Percentiles rank a stretch among this genome's conserved stretches.
Evolutionary conservation across 495 filamentous ascomycete species (phyloP).

Genomic region (Penicillium psychrofluorescens): DNA sequence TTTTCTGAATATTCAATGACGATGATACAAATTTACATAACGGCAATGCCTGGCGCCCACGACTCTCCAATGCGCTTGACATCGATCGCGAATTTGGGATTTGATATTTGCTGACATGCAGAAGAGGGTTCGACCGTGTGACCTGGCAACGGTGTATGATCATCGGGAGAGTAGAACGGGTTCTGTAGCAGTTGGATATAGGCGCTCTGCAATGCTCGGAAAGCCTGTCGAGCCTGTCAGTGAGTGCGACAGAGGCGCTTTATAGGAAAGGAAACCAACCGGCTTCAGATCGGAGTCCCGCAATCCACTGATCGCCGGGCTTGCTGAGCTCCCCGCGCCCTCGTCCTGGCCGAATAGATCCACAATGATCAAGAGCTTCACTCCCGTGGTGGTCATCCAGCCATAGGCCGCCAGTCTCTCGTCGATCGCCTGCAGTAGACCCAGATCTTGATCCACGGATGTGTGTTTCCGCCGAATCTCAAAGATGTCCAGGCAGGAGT

Average conservation of each 20-base stretch:
- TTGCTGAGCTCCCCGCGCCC: conserved; percentile 19
- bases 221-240: conserved; percentile 51
- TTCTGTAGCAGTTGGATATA: conserved; percentile 88
- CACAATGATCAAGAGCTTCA: conserved; percentile 80
- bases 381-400: conserved; percentile 94
- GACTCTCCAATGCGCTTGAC: conserved; percentile 78
- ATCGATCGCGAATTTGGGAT: conserved; percentile 71
- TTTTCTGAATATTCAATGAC: conserved; percentile 7
- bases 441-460: conserved; percentile 72
- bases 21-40: too few relatives aligned
- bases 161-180: conserved; percentile 89
- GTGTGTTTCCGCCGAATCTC: conserved; percentile 66
- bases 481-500: conserved; percentile 88
- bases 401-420: conserved; percentile 88
- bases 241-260: not conserved
- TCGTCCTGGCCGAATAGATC: conserved; percentile 65
- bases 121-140: conserved; percentile 21
- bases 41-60: conserved; percentile 39
- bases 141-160: conserved; percentile 51
- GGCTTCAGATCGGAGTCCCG: conserved; percentile 77
- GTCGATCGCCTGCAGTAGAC: conserved; percentile 85
- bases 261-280: conserved; percentile 34
- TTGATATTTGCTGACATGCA: conserved; percentile 61
- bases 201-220: conserved; percentile 81
- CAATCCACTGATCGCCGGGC: conserved; percentile 46